Percentiles rank a stretch among this genome's conserved stretches.
Evolutionary conservation across 306 rosid genomes (phyloP).

Genomic region (Boehmeria nivea): DNA sequence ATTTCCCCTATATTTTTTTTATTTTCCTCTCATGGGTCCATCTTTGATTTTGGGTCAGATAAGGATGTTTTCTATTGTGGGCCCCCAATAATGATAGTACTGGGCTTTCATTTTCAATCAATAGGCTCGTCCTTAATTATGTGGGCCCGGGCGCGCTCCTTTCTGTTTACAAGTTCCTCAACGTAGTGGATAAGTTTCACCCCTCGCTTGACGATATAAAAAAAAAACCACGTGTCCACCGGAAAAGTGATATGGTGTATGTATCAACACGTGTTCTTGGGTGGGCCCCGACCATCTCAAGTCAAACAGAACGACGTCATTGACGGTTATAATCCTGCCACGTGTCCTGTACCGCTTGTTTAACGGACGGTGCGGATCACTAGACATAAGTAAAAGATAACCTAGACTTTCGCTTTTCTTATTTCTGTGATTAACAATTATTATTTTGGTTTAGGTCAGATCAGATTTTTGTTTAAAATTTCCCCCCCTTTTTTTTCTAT

Average conservation of each 20-base stretch:
- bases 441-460: no score
- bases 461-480: no score
- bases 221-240: neutral
- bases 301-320: neutral
- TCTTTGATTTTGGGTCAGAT: neutral
- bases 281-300: neutral
- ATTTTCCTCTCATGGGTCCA: neutral
- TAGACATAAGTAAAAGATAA: no score
- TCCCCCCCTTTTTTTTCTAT: no score
- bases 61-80: neutral
- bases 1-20: no score
- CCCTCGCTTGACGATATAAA: neutral
- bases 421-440: no score
- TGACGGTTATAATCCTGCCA: neutral
- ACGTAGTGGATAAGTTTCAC: neutral
- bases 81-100: neutral
- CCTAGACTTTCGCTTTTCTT: no score
- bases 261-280: constrained; percentile 11
- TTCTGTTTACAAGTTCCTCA: constrained; percentile 2
- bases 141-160: constrained; percentile 4
- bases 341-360: neutral
- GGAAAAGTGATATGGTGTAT: neutral
- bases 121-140: constrained; percentile 4
- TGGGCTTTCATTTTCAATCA: constrained; percentile 3
- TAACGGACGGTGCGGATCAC: no score